Base-by-base conservation (phyloP, 805 yeast species). In the Nakazawaea siamensis region DNA sequence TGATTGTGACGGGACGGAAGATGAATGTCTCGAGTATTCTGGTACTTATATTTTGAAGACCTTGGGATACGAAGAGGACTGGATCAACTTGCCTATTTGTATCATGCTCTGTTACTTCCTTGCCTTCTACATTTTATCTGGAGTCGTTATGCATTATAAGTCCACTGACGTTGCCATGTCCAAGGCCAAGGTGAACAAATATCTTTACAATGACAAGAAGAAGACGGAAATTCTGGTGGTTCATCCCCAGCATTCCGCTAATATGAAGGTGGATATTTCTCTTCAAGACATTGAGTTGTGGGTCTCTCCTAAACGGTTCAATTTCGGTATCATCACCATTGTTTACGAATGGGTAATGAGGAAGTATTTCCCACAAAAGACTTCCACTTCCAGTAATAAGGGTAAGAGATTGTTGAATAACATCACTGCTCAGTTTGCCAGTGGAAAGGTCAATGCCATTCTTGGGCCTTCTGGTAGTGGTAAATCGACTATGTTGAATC, bases 391-490 rank as follows among this genome's bases (percentile, higher is more conserved):
- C n/a, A 6, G 18, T 27, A 5, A 6, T 13, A 15, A 14, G 34
- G 45, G 47, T 11, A 63, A 59, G 27, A 51, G 47, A 12, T 67
- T 73, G 31, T 44, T 78, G 26, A 48, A 64, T 27, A 51, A 64
- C 13, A 58, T 82, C 11, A 53, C 60, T 35, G 84, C 80, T 0
- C 42, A 46, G 5, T 77, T 80, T 47, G 54, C 57, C 19, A 64
- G 76, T 2, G 75, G 78, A 12, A 62, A 70, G 27, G 59, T 82
- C 8, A 81, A 79, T 48, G 84, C 79, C 4, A 79, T 81, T 29
- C 71, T 81, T 77, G 92, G 92, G 0, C 88, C 90, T 0, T 80
- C 87, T 1, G 90, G 90, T 1, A 74, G 82, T 0, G 92, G 90
- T 8, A 81, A 81, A 48, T 76, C 86, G 0, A 73, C 88, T 0